Base-by-base conservation (phyloP, 495 filamentous ascomycete genomes). In the Aspergillus hancockii region DNA sequence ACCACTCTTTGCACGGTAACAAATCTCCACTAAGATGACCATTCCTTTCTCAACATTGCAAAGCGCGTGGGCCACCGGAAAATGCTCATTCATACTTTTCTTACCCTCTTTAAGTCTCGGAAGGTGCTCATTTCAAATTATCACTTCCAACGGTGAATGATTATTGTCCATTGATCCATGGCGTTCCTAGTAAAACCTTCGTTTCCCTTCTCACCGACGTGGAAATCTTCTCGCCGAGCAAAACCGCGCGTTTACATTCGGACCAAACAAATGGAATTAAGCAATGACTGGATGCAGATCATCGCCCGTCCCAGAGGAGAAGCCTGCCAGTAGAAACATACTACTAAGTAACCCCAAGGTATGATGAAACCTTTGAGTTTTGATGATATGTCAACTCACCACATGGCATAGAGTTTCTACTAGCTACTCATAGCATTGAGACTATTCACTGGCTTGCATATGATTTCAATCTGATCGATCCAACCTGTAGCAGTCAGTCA, bases 201-300 rank as follows among this genome's bases (percentile, higher is more conserved):
- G 4, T 36, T 36, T 10, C 32, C 25, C 3, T 10, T 36, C 32
- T 8, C 8, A 36, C 10, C 32, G 4, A 63, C 28, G 53, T 51
- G 18, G 47, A 18, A 19, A 31, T 38, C 9, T 59, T 59, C 22
- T 47, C 52, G 4, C 60, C 54, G 40, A 31, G 21, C 52, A 62
- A 64, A 68, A 47, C 56, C 54, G 53, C 21, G 31, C 30, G 60
- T 50, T 49, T 41, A 32, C 52, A 64, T 51, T 34, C 16, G 8
- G 49, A 55, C 51, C 60, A 65, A 58, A 56, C 64, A 49, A 40
- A 59, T 53, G n/a, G 59, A 54, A 57, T 53, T 47, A 65, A 62
- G 63, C 63, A 57, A 54, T 66, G 59, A 41, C 34, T 49, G 28
- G 50, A 59, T 57, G 63, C 57, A 49, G 63, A 65, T 65, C 63